Conservation (phyloP, 106 monocot species). For the Xerophyta viscosa region DNA sequence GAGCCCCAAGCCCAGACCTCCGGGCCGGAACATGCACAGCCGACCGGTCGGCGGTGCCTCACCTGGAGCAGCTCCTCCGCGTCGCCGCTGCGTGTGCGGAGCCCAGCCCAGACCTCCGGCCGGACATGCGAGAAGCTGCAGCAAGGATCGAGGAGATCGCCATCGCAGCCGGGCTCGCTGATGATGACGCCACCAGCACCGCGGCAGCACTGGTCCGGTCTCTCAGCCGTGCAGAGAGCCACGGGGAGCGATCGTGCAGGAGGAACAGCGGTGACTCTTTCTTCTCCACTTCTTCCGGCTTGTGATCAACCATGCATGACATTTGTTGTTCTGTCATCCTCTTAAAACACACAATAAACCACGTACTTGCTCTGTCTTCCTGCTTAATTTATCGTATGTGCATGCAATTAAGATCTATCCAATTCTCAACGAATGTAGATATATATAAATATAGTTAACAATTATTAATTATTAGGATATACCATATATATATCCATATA, state of each 20-base stretch:
- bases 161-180: not conserved
- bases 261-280: not conserved
- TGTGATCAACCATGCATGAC: too few species aligned
- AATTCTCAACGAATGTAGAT: too few species aligned
- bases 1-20: constrained; percentile 38
- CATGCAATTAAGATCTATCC: too few species aligned
- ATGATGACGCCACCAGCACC: not conserved
- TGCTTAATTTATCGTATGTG: too few species aligned
- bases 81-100: constrained; percentile 28
- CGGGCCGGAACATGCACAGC: too few species aligned
- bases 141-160: constrained; percentile 40
- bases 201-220: not conserved
- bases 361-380: too few species aligned
- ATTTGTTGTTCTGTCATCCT: too few species aligned
- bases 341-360: too few species aligned
- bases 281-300: too few species aligned
- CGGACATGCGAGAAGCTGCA: constrained; percentile 31
- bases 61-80: constrained; percentile 36
- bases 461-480: too few species aligned
- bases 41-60: not conserved
- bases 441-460: too few species aligned
- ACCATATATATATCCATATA: too few species aligned
- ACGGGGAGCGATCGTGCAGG: not conserved
- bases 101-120: constrained; percentile 26
- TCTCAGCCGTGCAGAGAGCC: not conserved